These are phyloP conservation scores for Ramalina intermedia DNA, from an alignment of 495 filamentous ascomycete genomes.

Conservation along the genomic window DNA sequence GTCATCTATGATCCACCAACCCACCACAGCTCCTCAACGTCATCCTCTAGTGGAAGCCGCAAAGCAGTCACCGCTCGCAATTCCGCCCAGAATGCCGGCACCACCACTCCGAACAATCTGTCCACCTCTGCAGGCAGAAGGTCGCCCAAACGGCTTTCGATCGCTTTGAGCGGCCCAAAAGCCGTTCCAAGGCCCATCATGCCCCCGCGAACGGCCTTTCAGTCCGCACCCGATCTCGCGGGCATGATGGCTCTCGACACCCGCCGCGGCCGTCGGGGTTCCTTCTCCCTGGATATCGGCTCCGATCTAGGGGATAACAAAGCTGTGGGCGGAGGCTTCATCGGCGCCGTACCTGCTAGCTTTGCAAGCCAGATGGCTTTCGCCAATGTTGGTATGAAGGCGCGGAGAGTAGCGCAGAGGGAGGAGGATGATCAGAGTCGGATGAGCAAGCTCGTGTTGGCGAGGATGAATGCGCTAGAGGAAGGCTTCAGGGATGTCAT, in stretches of 20 bases:
- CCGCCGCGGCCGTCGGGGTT: slow-evolving; percentile 27
- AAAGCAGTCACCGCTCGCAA: slow-evolving; percentile 29
- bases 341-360: slow-evolving; percentile 52
- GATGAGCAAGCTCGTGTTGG: slow-evolving; percentile 73
- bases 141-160: slow-evolving; percentile 31
- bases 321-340: slow-evolving; percentile 34
- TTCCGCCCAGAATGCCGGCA: slow-evolving; percentile 33
- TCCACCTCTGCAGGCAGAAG: slow-evolving; percentile 25
- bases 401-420: slow-evolving; percentile 11
- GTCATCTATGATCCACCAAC: slow-evolving; percentile 52
- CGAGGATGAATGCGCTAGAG: slow-evolving; percentile 81
- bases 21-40: slow-evolving; percentile 18
- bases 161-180: slow-evolving; percentile 18
- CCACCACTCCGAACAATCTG: slow-evolving; percentile 21
- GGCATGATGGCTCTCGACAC: slow-evolving; percentile 24
- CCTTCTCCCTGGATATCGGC: slow-evolving; percentile 50
- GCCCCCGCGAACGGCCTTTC: slow-evolving; percentile 32
- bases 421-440: slow-evolving; percentile 37
- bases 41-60: slow-evolving; percentile 16
- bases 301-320: slow-evolving; percentile 62
- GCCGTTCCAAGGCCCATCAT: slow-evolving; percentile 30
- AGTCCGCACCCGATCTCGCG: slow-evolving; percentile 38
- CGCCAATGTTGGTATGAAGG: slow-evolving; percentile 38
- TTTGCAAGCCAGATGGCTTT: slow-evolving; percentile 69
- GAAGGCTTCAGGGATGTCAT: slow-evolving; percentile 71